phyloP scores from a whole-genome alignment of 805 yeast genomes.

The Phaffomyces thermotolerans region DNA sequence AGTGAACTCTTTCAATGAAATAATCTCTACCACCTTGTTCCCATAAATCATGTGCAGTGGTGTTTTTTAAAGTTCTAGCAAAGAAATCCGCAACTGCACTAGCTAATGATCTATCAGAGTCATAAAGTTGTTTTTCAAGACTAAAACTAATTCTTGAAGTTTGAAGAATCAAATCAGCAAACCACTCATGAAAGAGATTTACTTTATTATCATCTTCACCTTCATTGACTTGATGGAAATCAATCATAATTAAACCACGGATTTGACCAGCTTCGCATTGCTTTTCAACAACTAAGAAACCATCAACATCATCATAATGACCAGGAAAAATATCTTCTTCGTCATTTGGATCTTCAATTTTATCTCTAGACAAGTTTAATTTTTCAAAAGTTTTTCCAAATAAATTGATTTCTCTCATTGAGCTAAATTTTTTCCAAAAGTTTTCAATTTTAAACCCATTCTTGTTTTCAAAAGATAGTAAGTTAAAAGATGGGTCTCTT shows the following conservation, averaged over 20 bases:
- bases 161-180: conserved; percentile 28
- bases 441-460: conserved; percentile 23
- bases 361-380: conserved; percentile 3
- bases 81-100: conserved; percentile 34
- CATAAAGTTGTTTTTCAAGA: conserved; percentile 10
- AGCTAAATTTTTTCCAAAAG: conserved; percentile 22
- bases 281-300: conserved; percentile 29
- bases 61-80: conserved; percentile 40
- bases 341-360: conserved; percentile 3
- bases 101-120: conserved; percentile 19
- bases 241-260: conserved; percentile 32
- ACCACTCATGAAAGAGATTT: conserved; percentile 29
- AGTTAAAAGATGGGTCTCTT: conserved; percentile 16
- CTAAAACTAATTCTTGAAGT: conserved; percentile 27
- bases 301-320: conserved; percentile 12
- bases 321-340: conserved; percentile 8
- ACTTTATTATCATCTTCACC: conserved; percentile 19
- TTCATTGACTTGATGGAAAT: conserved; percentile 10
- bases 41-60: conserved; percentile 44
- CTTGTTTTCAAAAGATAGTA: conserved; percentile 27
- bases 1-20: conserved; percentile 36
- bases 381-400: background rate
- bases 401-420: background rate
- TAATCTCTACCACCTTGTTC: conserved; percentile 34
- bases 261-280: conserved; percentile 25